Conservation (phyloP, 345 rosid species). For the Angophora floribunda region DNA sequence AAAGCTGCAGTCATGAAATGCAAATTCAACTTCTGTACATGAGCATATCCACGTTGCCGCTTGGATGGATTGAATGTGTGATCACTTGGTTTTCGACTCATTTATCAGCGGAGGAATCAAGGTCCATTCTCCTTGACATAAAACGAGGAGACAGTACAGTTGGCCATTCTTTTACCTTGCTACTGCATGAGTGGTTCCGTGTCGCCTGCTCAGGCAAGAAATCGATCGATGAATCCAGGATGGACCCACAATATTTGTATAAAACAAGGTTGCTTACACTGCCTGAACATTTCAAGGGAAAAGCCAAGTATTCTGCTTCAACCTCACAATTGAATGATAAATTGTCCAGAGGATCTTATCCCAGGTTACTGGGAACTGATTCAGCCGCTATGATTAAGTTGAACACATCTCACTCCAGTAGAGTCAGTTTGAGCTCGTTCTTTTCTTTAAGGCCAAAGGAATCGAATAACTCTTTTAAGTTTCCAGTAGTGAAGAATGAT, state of each 20-base stretch:
- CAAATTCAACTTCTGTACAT: conserved; percentile 44
- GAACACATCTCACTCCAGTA: conserved; percentile 33
- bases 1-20: conserved; percentile 36
- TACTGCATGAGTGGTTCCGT: conserved; percentile 57
- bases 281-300: conserved; percentile 12
- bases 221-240: conserved; percentile 36
- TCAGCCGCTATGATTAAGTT: conserved; percentile 6
- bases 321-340: conserved; percentile 9
- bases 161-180: conserved; percentile 33
- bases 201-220: conserved; percentile 50
- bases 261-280: conserved; percentile 23
- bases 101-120: conserved; percentile 46
- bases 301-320: background rate
- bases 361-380: conserved; percentile 1
- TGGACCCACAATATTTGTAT: conserved; percentile 38
- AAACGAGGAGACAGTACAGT: conserved; percentile 13
- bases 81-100: conserved; percentile 64
- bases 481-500: conserved; percentile 23
- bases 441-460: conserved; percentile 20
- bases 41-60: conserved; percentile 64
- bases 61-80: conserved; percentile 62
- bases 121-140: conserved; percentile 36
- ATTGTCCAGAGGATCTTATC: conserved; percentile 8
- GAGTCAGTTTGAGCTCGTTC: conserved; percentile 22
- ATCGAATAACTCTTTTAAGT: conserved; percentile 3